Conservation (phyloP, 179 eudicot species). For the Gypsophila paniculata region DNA sequence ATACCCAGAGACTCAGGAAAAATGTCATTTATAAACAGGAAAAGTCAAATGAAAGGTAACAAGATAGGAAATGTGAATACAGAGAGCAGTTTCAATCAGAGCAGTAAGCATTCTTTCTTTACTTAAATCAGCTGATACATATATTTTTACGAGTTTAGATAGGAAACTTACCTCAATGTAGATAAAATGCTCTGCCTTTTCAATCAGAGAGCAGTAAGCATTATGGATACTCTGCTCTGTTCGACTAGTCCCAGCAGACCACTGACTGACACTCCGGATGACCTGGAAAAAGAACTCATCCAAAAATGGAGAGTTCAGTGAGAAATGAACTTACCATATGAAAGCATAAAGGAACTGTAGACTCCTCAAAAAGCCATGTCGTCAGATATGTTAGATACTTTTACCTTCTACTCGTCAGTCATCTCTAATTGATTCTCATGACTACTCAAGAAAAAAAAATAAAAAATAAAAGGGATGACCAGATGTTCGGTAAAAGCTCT, state of each 20-base stretch:
- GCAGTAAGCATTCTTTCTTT: not conserved
- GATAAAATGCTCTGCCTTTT: constrained; percentile 77
- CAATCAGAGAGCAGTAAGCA: constrained; percentile 91
- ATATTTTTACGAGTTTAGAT: not conserved
- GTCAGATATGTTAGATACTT: constrained; percentile 9
- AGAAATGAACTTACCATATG: not conserved
- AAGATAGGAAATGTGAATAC: constrained; percentile 5
- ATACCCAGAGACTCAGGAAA: not conserved
- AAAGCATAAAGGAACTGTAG: not conserved
- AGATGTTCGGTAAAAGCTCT: not conserved
- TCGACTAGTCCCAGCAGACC: constrained; percentile 99
- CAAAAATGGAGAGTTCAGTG: not conserved
- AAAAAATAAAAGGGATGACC: not conserved
- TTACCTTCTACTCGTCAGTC: not conserved
- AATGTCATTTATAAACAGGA: not conserved
- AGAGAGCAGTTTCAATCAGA: not conserved
- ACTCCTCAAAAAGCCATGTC: not conserved
- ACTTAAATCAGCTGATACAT: not conserved
- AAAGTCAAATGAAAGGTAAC: not conserved
- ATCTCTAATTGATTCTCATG: not conserved
- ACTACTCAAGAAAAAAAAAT: too few species aligned
- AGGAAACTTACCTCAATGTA: constrained; percentile 72
- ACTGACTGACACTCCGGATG: constrained; percentile 87
- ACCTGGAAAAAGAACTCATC: constrained; percentile 37
- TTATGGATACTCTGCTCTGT: constrained; percentile 90